phyloP scores from a whole-genome alignment of 345 rosid genomes.

The Acer yangbiense region DNA sequence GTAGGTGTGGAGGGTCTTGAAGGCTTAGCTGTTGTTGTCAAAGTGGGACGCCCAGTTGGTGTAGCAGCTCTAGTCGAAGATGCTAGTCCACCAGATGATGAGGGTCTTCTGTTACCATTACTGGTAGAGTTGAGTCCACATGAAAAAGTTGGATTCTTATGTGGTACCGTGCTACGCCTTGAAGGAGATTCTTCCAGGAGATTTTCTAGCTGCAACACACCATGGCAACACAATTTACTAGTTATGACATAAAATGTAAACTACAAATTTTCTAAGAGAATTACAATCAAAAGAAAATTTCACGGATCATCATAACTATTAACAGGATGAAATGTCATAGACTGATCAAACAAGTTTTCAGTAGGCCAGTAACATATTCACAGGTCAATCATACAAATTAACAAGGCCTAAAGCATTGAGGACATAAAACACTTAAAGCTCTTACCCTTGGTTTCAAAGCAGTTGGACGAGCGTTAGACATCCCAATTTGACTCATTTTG shows the following conservation, averaged over 20 bases:
- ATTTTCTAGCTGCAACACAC: slow-evolving; percentile 54
- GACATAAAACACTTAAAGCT: slow-evolving; percentile 1
- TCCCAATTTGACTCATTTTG: slow-evolving; percentile 45
- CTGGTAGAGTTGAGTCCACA: slow-evolving; percentile 45
- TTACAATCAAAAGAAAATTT: not conserved
- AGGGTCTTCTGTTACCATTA: slow-evolving; percentile 51
- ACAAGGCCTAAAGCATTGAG: slow-evolving; percentile 13
- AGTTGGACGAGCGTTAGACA: slow-evolving; percentile 51
- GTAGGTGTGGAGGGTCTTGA: slow-evolving; percentile 82
- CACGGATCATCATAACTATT: not conserved
- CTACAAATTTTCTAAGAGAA: slow-evolving; percentile 12
- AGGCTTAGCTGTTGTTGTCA: slow-evolving; percentile 52
- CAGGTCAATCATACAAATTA: not conserved
- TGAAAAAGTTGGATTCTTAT: slow-evolving; percentile 42
- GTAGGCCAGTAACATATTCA: not conserved
- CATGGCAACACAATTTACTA: slow-evolving; percentile 24
- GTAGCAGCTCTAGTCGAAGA: slow-evolving; percentile 56
- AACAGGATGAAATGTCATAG: not conserved
- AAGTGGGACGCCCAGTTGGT: slow-evolving; percentile 57
- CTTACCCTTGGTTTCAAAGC: slow-evolving; percentile 63
- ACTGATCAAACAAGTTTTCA: not conserved
- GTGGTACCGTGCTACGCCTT: slow-evolving; percentile 31
- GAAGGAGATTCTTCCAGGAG: slow-evolving; percentile 49
- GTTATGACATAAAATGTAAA: slow-evolving; percentile 19
- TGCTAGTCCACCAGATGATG: slow-evolving; percentile 61